Percentiles rank a stretch among this genome's conserved stretches.
Conservation (phyloP, 345 rosid species). For the Syzygium jambos region DNA sequence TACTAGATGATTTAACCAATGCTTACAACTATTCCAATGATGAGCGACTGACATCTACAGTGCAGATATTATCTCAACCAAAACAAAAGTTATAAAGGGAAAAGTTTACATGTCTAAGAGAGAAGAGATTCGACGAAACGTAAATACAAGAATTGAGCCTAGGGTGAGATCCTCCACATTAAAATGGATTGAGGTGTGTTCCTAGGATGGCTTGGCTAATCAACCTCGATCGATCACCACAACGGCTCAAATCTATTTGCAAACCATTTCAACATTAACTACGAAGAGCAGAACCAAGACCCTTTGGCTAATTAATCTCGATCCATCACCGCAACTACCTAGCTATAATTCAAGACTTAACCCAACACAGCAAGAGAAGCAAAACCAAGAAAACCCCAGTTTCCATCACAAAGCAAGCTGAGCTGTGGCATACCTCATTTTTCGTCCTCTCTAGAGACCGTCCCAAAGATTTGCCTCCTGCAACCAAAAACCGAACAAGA, state of each 20-base stretch:
- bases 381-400: not conserved
- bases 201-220: not conserved
- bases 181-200: not conserved
- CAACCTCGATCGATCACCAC: not conserved
- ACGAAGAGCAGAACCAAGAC: not conserved
- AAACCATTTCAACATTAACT: not conserved
- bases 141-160: not conserved
- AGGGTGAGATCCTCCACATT: not conserved
- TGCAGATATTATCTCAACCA: not conserved
- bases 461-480: not conserved
- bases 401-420: not conserved
- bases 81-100: not conserved
- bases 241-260: not conserved
- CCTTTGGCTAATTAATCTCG: not conserved
- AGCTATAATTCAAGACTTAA: not conserved
- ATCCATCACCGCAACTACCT: not conserved
- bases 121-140: not conserved
- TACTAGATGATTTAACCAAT: not conserved
- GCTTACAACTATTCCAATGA: not conserved
- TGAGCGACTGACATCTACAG: not conserved
- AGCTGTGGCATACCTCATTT: not conserved
- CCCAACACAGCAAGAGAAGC: not conserved
- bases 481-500: not conserved
- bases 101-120: not conserved
- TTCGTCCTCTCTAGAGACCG: not conserved